phyloP scores from a whole-genome alignment of 768 basidiomycete genomes.

The Suillus variegatus region DNA sequence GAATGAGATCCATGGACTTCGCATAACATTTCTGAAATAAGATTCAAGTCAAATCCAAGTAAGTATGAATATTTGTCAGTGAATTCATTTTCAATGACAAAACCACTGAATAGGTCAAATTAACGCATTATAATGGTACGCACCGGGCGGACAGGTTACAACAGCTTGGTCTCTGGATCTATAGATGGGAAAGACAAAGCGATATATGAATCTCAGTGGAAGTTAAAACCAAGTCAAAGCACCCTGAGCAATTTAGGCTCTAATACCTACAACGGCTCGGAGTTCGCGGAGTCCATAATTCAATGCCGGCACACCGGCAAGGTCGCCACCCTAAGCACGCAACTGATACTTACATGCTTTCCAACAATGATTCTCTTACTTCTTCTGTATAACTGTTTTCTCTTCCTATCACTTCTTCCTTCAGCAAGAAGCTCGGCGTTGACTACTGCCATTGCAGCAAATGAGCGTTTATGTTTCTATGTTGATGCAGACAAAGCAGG shows the following conservation, averaged over 20 bases:
- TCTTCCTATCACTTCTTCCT: slow-evolving; percentile 34
- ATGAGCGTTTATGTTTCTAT: slow-evolving; percentile 89
- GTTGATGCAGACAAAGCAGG: slow-evolving; percentile 95
- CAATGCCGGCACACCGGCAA: slow-evolving; percentile 19
- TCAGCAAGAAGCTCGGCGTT: slow-evolving; percentile 61
- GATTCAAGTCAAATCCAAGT: background rate
- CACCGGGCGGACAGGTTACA: background rate
- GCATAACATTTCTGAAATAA: background rate
- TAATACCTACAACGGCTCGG: background rate
- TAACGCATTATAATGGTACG: background rate
- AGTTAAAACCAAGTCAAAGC: background rate
- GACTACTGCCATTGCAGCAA: slow-evolving; percentile 76
- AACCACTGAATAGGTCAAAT: background rate
- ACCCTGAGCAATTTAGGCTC: background rate
- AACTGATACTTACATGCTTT: background rate
- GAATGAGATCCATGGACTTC: background rate
- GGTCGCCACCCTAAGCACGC: background rate
- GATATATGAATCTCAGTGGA: background rate
- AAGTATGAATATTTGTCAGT: background rate
- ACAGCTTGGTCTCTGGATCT: background rate
- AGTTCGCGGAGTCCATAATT: slow-evolving; percentile 8
- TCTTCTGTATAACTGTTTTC: slow-evolving; percentile 20
- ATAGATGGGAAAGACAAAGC: background rate
- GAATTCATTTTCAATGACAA: background rate
- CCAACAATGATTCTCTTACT: slow-evolving; percentile 21